Conservation (phyloP, 1,139 yeast species). For the Sugiyamaella neomexicana region DNA sequence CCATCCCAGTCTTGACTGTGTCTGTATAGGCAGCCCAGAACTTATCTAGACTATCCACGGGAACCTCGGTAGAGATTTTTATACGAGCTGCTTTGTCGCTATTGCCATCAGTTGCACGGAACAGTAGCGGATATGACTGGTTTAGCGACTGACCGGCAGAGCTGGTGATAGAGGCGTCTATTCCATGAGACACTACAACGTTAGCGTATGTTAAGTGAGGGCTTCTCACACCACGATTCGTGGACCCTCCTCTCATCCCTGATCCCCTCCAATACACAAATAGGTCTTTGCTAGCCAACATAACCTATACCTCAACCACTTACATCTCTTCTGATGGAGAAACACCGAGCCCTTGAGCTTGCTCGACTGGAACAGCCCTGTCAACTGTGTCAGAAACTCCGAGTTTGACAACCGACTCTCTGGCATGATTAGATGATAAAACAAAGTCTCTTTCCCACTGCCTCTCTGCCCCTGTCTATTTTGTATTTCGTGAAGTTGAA, state of each 20-base stretch:
- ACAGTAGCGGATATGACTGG: slow-evolving; percentile 27
- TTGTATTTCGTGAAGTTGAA: neutral
- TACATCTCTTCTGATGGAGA: slow-evolving; percentile 37
- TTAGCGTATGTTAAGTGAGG: too few species aligned
- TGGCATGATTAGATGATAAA: slow-evolving; percentile 1
- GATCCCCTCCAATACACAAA: too few species aligned
- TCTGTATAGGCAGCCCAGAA: slow-evolving; percentile 73
- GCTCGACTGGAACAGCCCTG: slow-evolving; percentile 33
- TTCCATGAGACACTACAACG: slow-evolving; percentile 13
- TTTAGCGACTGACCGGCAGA: neutral
- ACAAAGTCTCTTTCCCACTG: neutral
- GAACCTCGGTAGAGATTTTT: slow-evolving; percentile 66
- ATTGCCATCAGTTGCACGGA: slow-evolving; percentile 57
- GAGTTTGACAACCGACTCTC: slow-evolving; percentile 7
- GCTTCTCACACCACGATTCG: too few species aligned
- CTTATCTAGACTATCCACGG: slow-evolving; percentile 53
- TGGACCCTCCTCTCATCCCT: too few species aligned
- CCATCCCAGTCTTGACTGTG: slow-evolving; percentile 60
- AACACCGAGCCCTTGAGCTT: slow-evolving; percentile 46
- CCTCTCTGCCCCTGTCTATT: too few species aligned
- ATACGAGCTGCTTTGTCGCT: slow-evolving; percentile 47
- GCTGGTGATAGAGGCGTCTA: neutral
- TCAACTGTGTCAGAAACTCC: slow-evolving; percentile 37
- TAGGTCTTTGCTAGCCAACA: neutral
- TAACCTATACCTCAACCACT: too few species aligned